Percentiles rank a stretch among this genome's conserved stretches.
Evolutionary conservation across 75 land plant genomes (phyloP).

Genomic region (Sequoiadendron giganteum): DNA sequence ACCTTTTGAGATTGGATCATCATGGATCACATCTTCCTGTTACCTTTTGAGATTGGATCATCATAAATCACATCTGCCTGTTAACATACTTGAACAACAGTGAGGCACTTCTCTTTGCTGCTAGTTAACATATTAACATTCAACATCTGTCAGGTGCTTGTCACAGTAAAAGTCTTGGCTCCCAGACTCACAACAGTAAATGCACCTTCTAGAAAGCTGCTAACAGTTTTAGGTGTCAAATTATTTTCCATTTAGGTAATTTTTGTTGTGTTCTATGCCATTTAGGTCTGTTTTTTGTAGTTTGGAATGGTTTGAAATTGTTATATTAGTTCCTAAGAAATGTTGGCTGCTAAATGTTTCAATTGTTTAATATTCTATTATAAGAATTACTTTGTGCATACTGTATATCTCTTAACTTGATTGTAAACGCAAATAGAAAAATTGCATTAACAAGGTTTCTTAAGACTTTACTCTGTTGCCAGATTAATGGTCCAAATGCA

Average conservation of each 20-base stretch:
- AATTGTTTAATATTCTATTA: neutral
- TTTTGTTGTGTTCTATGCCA: neutral
- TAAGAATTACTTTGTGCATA: neutral
- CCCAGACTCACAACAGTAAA: neutral
- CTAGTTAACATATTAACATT: no score
- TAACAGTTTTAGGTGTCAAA: neutral
- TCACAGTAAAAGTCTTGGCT: no score
- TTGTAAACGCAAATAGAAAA: neutral
- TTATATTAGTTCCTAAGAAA: neutral
- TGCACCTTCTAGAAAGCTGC: neutral
- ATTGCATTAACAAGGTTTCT: neutral
- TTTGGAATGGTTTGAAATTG: neutral
- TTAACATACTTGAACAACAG: neutral
- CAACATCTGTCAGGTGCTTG: neutral
- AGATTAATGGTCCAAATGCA: neutral
- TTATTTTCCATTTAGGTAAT: neutral
- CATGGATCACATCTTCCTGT: no score
- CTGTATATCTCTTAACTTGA: neutral
- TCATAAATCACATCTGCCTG: no score
- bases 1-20: no score
- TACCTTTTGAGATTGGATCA: no score
- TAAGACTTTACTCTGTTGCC: neutral
- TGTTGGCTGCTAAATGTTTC: neutral
- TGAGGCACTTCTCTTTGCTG: neutral
- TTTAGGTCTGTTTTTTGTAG: neutral